phyloP scores from a whole-genome alignment of 2,329 filamentous ascomycete genomes.

The Metarhizium humberi region DNA sequence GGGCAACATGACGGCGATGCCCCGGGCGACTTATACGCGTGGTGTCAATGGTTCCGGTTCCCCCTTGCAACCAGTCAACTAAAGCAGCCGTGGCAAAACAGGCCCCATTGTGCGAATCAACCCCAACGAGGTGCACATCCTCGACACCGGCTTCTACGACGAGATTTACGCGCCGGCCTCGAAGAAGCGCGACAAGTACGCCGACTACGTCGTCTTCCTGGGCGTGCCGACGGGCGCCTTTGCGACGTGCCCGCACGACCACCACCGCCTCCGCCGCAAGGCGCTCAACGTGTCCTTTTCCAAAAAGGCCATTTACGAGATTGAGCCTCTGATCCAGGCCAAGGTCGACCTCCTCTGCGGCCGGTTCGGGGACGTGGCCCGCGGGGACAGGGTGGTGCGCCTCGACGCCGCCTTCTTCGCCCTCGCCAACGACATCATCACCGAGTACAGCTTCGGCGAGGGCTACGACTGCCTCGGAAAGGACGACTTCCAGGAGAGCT shows the following conservation, averaged over 20 bases:
- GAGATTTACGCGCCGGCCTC: background rate
- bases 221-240: constrained; percentile 4
- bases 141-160: constrained; percentile 18
- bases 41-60: no score
- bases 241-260: constrained; percentile 11
- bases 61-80: no score
- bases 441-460: constrained; percentile 3
- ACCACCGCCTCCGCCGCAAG: constrained; percentile 10
- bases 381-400: background rate
- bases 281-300: constrained; percentile 12
- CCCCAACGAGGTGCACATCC: constrained; percentile 17
- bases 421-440: constrained; percentile 2
- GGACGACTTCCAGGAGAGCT: background rate
- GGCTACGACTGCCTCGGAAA: background rate
- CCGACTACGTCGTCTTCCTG: background rate
- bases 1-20: no score
- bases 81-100: constrained; percentile 2
- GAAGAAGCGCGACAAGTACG: constrained; percentile 3
- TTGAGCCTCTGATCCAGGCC: background rate
- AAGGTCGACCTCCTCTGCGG: background rate
- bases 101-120: constrained; percentile 20
- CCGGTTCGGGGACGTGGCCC: background rate
- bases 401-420: constrained; percentile 1
- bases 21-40: no score
- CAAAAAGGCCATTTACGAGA: constrained; percentile 6